A percentile compares a stretch with the other conserved stretches of the same genome.
These are phyloP conservation scores for Ganoderma lingzhi DNA, from an alignment of 1,284 basidiomycete genomes.

Conservation along the genomic window DNA sequence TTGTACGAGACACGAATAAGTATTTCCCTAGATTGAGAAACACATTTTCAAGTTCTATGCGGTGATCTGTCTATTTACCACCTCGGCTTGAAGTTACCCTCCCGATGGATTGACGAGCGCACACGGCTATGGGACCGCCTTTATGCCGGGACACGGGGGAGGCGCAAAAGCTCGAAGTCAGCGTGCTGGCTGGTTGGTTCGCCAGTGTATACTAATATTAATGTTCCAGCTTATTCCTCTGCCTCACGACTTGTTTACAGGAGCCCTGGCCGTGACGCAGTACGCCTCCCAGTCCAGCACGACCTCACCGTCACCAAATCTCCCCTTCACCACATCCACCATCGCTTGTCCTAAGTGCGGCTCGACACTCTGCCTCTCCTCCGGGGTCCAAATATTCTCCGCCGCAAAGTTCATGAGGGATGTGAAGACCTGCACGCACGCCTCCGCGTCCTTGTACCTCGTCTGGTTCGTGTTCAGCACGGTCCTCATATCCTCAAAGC, in stretches of 20 bases:
- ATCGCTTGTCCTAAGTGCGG: background rate
- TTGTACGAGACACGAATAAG: no score
- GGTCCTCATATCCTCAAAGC: constrained; percentile 5
- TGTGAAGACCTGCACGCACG: constrained; percentile 10
- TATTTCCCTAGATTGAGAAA: no score
- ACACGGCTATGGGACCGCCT: no score
- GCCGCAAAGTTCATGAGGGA: background rate
- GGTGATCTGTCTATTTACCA: no score
- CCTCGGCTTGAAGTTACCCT: no score
- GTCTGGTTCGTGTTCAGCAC: constrained; percentile 2
- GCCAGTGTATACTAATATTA: no score
- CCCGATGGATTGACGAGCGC: no score
- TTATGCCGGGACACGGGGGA: no score
- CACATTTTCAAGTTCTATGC: no score
- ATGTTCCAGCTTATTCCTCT: no score
- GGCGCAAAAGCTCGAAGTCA: no score
- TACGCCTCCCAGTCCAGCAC: constrained; percentile 13
- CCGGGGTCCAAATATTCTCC: background rate
- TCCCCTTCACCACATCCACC: constrained; percentile 1
- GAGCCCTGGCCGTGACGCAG: background rate
- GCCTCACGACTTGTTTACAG: background rate
- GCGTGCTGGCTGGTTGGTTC: no score
- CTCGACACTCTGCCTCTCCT: background rate
- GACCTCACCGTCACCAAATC: constrained; percentile 8
- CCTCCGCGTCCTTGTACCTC: constrained; percentile 4